Evolutionary conservation across 495 filamentous ascomycete species (phyloP).

Genomic region (Tuber calosporum): DNA sequence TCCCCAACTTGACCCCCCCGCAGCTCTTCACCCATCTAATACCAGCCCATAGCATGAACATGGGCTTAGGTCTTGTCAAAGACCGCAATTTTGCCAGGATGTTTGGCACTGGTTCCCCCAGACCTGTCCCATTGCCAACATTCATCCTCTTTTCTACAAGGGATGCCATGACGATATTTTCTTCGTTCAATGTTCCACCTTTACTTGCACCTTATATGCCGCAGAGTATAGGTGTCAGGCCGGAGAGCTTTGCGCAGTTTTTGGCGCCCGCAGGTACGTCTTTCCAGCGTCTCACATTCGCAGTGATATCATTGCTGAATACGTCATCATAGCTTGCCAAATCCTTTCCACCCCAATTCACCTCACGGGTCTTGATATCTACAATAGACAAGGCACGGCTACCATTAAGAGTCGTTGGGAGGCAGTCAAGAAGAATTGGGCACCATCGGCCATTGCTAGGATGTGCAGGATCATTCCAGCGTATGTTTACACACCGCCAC

Average conservation of each 20-base stretch:
- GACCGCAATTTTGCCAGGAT: slow-evolving; percentile 77
- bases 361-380: slow-evolving; percentile 79
- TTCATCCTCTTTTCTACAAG: slow-evolving; percentile 75
- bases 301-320: slow-evolving; percentile 33
- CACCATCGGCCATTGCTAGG: slow-evolving; percentile 65
- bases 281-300: slow-evolving; percentile 49
- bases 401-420: slow-evolving; percentile 54
- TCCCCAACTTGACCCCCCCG: not conserved
- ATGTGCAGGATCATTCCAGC: slow-evolving; percentile 90
- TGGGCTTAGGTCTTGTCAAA: slow-evolving; percentile 86
- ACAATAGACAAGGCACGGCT: slow-evolving; percentile 57
- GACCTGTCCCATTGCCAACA: slow-evolving; percentile 55
- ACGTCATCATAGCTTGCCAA: slow-evolving; percentile 51
- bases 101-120: slow-evolving; percentile 58
- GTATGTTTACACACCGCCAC: slow-evolving; percentile 1
- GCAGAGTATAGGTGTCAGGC: slow-evolving; percentile 32
- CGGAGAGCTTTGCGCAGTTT: slow-evolving; percentile 36
- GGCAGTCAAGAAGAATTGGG: slow-evolving; percentile 68
- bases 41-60: slow-evolving; percentile 60
- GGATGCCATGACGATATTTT: slow-evolving; percentile 88
- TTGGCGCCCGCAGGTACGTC: slow-evolving; percentile 18
- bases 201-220: slow-evolving; percentile 59
- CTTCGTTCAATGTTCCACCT: slow-evolving; percentile 82
- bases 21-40: not conserved
- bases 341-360: slow-evolving; percentile 79